phyloP scores from a whole-genome alignment of 2,329 filamentous ascomycete species.

The Stagonosporopsis cucurbitacearum region DNA sequence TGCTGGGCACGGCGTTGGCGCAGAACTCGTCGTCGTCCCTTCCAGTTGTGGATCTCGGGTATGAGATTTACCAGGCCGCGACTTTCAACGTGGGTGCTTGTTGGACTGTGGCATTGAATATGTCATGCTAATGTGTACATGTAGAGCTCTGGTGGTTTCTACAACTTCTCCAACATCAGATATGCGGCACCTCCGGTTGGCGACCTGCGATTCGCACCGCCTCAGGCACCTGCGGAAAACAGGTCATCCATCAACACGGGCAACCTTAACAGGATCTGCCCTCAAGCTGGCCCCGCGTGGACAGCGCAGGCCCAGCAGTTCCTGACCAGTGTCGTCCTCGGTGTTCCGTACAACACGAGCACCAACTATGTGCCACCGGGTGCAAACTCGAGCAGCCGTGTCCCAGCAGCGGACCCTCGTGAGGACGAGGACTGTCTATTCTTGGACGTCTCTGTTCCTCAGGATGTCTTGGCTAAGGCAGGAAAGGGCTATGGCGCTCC shows the following conservation, averaged over 20 bases:
- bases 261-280: constrained; percentile 44
- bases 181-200: constrained; percentile 62
- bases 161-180: constrained; percentile 64
- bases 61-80: constrained; percentile 58
- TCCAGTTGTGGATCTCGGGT: constrained; percentile 61
- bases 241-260: constrained; percentile 57
- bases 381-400: constrained; percentile 34
- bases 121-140: constrained; percentile 18
- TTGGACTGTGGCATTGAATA: neutral
- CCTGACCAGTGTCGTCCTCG: constrained; percentile 39
- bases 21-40: constrained; percentile 38
- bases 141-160: constrained; percentile 52
- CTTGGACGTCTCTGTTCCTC: constrained; percentile 56
- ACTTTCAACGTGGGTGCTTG: constrained; percentile 51
- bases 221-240: constrained; percentile 52
- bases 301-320: constrained; percentile 40
- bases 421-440: constrained; percentile 58
- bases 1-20: constrained; percentile 32
- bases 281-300: constrained; percentile 55
- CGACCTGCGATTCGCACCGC: constrained; percentile 58
- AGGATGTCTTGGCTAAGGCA: constrained; percentile 45
- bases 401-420: constrained; percentile 32
- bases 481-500: constrained; percentile 47
- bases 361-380: constrained; percentile 31
- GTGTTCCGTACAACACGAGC: constrained; percentile 39